Conservation (phyloP, 169 alveolate species). For the Ichthyophthirius multifiliis region DNA sequence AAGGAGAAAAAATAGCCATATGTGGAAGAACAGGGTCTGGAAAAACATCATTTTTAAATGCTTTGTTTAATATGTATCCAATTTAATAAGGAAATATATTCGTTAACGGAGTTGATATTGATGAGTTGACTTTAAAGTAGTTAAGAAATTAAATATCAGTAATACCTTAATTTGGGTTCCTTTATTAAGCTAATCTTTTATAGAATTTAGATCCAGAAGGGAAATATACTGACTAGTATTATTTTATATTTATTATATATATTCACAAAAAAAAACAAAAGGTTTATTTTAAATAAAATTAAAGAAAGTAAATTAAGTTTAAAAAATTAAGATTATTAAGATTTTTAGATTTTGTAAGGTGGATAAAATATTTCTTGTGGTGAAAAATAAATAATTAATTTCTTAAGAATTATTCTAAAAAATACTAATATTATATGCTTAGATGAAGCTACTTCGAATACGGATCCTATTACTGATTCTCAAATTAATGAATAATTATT, state of each 20-base stretch:
- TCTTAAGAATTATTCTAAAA: constrained; percentile 54
- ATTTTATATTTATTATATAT: no score
- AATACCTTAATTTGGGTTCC: constrained; percentile 38
- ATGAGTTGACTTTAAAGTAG: not conserved
- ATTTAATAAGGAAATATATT: constrained; percentile 15
- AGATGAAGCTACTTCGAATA: constrained; percentile 67
- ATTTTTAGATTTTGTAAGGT: constrained; percentile 19
- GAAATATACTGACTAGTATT: not conserved
- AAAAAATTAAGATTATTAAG: constrained; percentile 17
- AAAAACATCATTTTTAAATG: constrained; percentile 28
- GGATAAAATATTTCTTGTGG: constrained; percentile 52
- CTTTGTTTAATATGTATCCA: constrained; percentile 20
- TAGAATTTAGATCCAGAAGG: constrained; percentile 33
- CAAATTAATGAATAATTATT: constrained; percentile 42
- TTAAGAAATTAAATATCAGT: constrained; percentile 26
- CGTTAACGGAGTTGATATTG: constrained; percentile 17
- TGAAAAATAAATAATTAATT: constrained; percentile 56
- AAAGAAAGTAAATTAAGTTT: constrained; percentile 34
- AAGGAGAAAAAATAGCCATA: constrained; percentile 37
- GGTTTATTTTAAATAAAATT: constrained; percentile 32
- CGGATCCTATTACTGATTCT: constrained; percentile 61
- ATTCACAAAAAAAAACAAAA: no score
- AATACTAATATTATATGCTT: constrained; percentile 46
- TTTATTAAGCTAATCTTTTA: constrained; percentile 17
- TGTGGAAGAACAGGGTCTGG: constrained; percentile 50